A percentile compares a stretch with the other conserved stretches of the same genome.
phyloP scores from a whole-genome alignment of 176 grass and related monocot genomes.

The Panicum miliaceum region DNA sequence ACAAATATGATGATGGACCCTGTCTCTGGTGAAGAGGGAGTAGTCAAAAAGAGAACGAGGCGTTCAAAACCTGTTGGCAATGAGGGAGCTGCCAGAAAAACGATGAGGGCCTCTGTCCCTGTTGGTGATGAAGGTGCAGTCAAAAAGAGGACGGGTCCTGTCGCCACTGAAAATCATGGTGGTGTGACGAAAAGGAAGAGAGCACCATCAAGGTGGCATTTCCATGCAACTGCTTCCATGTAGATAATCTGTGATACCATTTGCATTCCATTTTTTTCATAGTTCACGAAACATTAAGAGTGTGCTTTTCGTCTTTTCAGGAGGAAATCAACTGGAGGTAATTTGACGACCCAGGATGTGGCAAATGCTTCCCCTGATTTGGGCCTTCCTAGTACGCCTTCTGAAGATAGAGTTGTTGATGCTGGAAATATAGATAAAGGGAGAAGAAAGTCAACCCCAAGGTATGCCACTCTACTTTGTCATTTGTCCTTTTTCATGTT shows the following conservation, averaged over 20 bases:
- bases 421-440: conserved; percentile 33
- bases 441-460: conserved; percentile 42
- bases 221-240: not conserved
- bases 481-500: not conserved
- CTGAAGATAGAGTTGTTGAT: conserved; percentile 37
- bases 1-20: conserved; percentile 8
- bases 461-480: conserved; percentile 16
- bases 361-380: conserved; percentile 15
- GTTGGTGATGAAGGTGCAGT: not conserved
- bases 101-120: conserved; percentile 11
- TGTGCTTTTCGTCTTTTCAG: not conserved
- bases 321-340: conserved; percentile 41
- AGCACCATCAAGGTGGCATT: conserved; percentile 46
- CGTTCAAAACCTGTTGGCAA: conserved; percentile 4
- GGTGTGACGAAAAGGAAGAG: conserved; percentile 32
- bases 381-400: conserved; percentile 20
- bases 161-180: conserved; percentile 32
- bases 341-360: conserved; percentile 30
- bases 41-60: conserved; percentile 34
- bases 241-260: not conserved
- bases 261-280: not conserved
- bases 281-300: not conserved
- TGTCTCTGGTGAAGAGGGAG: conserved; percentile 11
- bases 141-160: not conserved
- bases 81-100: not conserved